Evolutionary conservation across 2,329 filamentous ascomycete species (phyloP).

Genomic region (Colletotrichum abscissum): DNA sequence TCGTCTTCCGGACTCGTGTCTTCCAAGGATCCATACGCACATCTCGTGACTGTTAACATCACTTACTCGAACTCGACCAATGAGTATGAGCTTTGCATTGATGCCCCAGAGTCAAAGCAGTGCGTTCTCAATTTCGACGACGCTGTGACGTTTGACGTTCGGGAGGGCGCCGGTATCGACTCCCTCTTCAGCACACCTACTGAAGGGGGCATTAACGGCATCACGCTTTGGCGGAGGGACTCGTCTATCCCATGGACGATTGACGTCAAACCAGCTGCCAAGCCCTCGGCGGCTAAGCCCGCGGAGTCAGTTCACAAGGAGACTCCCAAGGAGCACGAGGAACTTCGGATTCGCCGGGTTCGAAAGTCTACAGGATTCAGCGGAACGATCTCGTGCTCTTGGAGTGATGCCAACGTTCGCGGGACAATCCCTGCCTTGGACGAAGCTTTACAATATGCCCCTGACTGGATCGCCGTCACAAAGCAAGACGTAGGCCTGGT

Average conservation of each 20-base stretch:
- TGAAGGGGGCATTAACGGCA: slow-evolving; percentile 71
- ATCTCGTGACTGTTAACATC: slow-evolving; percentile 76
- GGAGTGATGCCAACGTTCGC: slow-evolving; percentile 83
- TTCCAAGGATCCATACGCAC: slow-evolving; percentile 52
- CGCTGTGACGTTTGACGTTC: slow-evolving; percentile 67
- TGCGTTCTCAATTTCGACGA: slow-evolving; percentile 79
- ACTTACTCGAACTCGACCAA: slow-evolving; percentile 48
- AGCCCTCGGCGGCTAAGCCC: not conserved
- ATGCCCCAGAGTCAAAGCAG: slow-evolving; percentile 79
- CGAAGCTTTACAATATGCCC: slow-evolving; percentile 80
- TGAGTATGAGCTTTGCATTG: slow-evolving; percentile 72
- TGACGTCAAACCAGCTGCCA: slow-evolving; percentile 65
- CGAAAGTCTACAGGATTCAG: slow-evolving; percentile 54
- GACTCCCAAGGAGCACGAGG: slow-evolving; percentile 31
- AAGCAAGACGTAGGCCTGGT: slow-evolving; percentile 58
- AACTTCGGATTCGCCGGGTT: slow-evolving; percentile 41
- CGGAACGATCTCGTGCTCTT: slow-evolving; percentile 81
- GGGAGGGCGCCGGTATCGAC: slow-evolving; percentile 69
- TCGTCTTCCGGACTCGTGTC: slow-evolving; percentile 50
- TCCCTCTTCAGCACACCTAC: slow-evolving; percentile 73
- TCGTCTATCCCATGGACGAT: slow-evolving; percentile 84
- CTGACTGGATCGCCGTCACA: slow-evolving; percentile 81
- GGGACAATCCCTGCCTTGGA: slow-evolving; percentile 85
- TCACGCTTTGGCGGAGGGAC: slow-evolving; percentile 85
- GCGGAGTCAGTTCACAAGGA: too few relatives aligned